Base-by-base conservation (phyloP, 495 filamentous ascomycete genomes). In the Xylaria nigripes region DNA sequence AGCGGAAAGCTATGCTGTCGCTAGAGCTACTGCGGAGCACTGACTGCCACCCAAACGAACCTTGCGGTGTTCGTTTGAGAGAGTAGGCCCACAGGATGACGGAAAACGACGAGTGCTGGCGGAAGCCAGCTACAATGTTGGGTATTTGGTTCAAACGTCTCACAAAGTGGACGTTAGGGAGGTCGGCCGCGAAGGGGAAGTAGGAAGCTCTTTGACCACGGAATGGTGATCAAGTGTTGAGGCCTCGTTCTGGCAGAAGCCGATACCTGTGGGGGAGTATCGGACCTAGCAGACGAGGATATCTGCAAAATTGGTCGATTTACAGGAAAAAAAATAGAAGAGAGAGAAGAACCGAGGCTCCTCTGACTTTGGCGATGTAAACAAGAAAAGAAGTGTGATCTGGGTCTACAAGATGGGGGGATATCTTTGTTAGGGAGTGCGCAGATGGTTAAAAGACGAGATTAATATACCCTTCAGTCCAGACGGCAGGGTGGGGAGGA, bases 261-360 rank as follows among this genome's bases (percentile, higher is more conserved):
- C 89, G 89, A 95, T 95, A 90, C 85, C 78, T 78, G 68, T 80
- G 67, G 72, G 72, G 50, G 66, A 87, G 86, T 91, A 91, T 87
- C 87, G 87, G 86, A 81, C 83, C 85, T 80, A 86, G 86, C 84
- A 90, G 86, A 90, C 81, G 86, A 90, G 85, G 82, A 76, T 74
- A 82, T 86, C 80, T 86, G 81, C 78, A 76, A 72, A n/a, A 64
- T 50, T 49, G 56, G 58, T 55, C 51, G 58, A 60, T 41, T n/a
- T n/a, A n/a, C n/a, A n/a, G n/a, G 32, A 36, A 51, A 61, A 59
- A 53, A 59, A 46, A 54, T 38, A 50, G 57, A 56, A 44, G 56
- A 42, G 57, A 53, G 12, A 42, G 25, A 54, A 38, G 24, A 43
- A 43, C 40, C 36, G 41, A 34, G 29, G 30, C 42, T 30, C 22